Base-by-base conservation (phyloP, 73 alveolate genomes). In the Paramecium sexaurelia region DNA sequence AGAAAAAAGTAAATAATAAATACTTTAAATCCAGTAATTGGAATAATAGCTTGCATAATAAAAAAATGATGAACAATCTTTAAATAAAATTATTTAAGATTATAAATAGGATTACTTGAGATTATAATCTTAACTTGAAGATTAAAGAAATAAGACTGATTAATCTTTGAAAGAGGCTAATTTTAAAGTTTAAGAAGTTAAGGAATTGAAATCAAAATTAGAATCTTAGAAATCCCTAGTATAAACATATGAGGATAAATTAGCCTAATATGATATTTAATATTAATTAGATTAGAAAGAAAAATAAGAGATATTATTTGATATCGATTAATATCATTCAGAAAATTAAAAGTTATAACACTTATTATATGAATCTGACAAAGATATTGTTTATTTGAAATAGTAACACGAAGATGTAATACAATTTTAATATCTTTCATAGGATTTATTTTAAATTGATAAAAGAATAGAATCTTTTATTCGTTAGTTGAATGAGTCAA, bases 241-340 rank as follows among this genome's bases (percentile, higher is more conserved):
- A 4, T 22, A 78, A 78, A 2, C 40, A n/a, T 78, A 29, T 22
- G 68, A 78, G 20, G 90, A 78, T 39, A 41, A 78, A 78, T 24
- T 78, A 20, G 68, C 75, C 15, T 11, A 78, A 78, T 78, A 78
- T 78, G 90, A 78, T 78, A 45, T 78, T 27, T 43, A 78, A 45
- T 78, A 78, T 78, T 33, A 78, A 22, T 19, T 78, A 15, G 90
- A 78, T 78, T 45, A 78, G 41, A 40, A n/a, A 13, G 90, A 78
- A 24, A 78, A 78, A 43, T 43, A 78, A 78, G 7, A 78, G 29
- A 24, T 78, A 45, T 78, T 41, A 37, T 41, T 10, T 20, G 75
- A 78, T 41, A 40, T 78, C 19, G 75, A 78, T 78, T 11, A 29
- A 24, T 40, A 41, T 19, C 22, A 43, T 78, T 56, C 15, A 10